Conservation (phyloP, 129 eudicot genomes). For the Tanacetum coccineum region DNA sequence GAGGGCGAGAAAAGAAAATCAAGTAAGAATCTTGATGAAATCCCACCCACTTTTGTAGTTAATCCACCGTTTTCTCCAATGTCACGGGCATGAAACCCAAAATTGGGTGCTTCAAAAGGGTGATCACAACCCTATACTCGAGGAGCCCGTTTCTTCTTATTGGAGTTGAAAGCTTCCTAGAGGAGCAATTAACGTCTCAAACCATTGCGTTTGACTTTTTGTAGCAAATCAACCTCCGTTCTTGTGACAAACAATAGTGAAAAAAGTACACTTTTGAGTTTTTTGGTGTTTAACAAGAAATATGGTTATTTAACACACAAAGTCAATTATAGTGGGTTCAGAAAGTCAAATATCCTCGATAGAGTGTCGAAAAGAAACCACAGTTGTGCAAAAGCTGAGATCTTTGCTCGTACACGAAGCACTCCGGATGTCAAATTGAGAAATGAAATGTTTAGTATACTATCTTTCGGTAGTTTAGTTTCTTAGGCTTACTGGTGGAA, state of each 20-base stretch:
- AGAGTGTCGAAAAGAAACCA: background rate
- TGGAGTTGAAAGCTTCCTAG: background rate
- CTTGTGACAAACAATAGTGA: slow-evolving; percentile 11
- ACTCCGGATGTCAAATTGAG: slow-evolving; percentile 7
- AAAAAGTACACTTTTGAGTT: background rate
- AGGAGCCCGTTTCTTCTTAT: slow-evolving; percentile 9
- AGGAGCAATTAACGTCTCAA: slow-evolving; percentile 20
- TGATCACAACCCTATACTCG: slow-evolving; percentile 17
- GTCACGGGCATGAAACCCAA: slow-evolving; percentile 55
- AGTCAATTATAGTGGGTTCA: slow-evolving; percentile 17
- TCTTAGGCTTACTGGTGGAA: slow-evolving; percentile 16
- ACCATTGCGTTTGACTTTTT: slow-evolving; percentile 23
- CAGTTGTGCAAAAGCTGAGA: slow-evolving; percentile 1
- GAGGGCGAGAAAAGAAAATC: slow-evolving; percentile 58
- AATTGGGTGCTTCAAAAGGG: slow-evolving; percentile 14
- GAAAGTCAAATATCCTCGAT: slow-evolving; percentile 15
- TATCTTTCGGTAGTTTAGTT: slow-evolving; percentile 5
- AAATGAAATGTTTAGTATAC: slow-evolving; percentile 7
- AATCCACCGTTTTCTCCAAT: slow-evolving; percentile 95
- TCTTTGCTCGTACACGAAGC: slow-evolving; percentile 12
- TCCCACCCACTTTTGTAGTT: slow-evolving; percentile 53
- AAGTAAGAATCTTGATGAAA: slow-evolving; percentile 46
- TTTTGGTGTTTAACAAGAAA: slow-evolving; percentile 16
- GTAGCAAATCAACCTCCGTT: slow-evolving; percentile 11
- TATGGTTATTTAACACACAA: background rate